Evolutionary conservation across 2,329 filamentous ascomycete species (phyloP).

Genomic region (Cladosporium sp.): DNA sequence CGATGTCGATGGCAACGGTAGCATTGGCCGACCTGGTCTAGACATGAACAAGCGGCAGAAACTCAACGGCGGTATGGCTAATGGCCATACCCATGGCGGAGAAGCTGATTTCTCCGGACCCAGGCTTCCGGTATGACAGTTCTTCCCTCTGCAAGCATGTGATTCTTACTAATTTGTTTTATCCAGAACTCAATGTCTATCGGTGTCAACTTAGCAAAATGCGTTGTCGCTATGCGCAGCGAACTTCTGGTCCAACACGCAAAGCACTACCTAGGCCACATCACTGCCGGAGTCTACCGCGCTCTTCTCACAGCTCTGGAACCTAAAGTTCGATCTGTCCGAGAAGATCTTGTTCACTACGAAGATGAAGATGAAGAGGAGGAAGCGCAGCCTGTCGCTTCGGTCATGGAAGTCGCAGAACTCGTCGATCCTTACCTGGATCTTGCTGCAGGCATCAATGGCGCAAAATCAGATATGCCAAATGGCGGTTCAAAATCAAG

Average conservation of each 20-base stretch:
- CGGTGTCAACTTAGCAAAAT: conserved; percentile 80
- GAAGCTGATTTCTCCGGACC: conserved; percentile 24
- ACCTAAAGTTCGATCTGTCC: conserved; percentile 63
- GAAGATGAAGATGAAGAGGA: conserved; percentile 42
- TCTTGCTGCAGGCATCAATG: conserved; percentile 29
- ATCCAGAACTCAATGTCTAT: conserved; percentile 66
- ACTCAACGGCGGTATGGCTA: conserved; percentile 28
- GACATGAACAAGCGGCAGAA: conserved; percentile 30
- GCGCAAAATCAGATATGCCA: conserved; percentile 17
- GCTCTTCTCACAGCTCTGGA: conserved; percentile 69
- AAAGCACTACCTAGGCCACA: conserved; percentile 64
- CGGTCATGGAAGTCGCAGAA: conserved; percentile 39
- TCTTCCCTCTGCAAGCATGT: neutral
- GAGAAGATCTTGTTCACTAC: conserved; percentile 45
- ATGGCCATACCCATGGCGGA: conserved; percentile 24
- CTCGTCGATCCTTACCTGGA: conserved; percentile 39
- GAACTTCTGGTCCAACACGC: conserved; percentile 70
- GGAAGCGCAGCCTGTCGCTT: conserved; percentile 33
- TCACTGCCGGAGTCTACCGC: conserved; percentile 74
- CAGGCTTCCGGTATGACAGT: conserved; percentile 34
- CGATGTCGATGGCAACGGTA: conserved; percentile 24
- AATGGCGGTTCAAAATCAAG: conserved; percentile 26
- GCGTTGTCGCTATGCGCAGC: conserved; percentile 76
- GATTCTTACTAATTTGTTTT: neutral
- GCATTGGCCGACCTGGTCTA: conserved; percentile 22